These are phyloP conservation scores for Ilyonectria mors-panacis DNA, from an alignment of 2,329 filamentous ascomycete species.

Conservation along the genomic window DNA sequence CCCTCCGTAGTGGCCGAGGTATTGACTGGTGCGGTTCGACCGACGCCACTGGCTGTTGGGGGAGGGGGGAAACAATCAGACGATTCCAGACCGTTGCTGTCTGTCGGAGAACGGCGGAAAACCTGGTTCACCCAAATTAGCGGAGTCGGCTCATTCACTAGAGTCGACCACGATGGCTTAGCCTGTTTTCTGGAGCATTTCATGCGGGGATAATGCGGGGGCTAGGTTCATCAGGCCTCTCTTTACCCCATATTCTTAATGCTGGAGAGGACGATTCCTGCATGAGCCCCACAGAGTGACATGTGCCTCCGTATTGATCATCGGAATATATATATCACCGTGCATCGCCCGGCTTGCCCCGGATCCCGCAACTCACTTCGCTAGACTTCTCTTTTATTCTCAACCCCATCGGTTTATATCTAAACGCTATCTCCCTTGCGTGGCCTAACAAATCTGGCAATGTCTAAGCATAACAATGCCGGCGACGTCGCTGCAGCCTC, in stretches of 20 bases:
- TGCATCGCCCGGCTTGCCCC: not conserved
- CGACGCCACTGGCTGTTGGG: not conserved
- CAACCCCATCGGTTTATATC: not conserved
- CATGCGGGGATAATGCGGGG: not conserved
- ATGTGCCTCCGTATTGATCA: too few species aligned
- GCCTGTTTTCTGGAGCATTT: not conserved
- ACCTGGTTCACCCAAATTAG: not conserved
- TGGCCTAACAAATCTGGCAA: not conserved
- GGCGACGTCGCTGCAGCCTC: conserved; percentile 12
- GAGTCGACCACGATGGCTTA: not conserved
- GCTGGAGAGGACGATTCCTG: too few species aligned
- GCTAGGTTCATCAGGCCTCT: not conserved
- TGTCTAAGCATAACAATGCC: not conserved
- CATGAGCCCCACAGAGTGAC: too few species aligned
- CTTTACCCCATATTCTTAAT: not conserved
- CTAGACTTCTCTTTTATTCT: not conserved
- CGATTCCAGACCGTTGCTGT: not conserved
- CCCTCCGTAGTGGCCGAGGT: too few species aligned
- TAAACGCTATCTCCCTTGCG: not conserved
- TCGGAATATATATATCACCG: not conserved
- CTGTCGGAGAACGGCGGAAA: conserved; percentile 6
- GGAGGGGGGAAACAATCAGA: not conserved
- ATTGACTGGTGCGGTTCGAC: not conserved
- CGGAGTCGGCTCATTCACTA: not conserved
- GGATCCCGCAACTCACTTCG: not conserved